These are phyloP conservation scores for Nymphaea colorata DNA, from an alignment of 164 flowering plant species.

Conservation along the genomic window DNA sequence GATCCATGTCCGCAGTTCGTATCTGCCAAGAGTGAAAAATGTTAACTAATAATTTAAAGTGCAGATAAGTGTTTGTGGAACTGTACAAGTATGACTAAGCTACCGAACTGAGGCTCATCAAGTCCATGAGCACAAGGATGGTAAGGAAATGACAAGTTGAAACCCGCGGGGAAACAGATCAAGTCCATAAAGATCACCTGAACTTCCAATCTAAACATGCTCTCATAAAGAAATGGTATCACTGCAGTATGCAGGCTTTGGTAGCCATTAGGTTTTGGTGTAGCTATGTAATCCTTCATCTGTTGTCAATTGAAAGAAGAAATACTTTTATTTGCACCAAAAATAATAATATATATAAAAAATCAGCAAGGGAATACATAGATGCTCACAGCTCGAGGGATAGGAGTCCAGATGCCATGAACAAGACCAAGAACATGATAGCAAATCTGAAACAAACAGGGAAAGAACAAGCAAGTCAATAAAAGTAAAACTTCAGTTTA, in stretches of 20 bases:
- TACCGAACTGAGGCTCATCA: not conserved
- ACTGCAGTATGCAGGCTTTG: constrained; percentile 95
- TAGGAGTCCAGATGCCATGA: constrained; percentile 96
- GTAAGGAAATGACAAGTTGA: not conserved
- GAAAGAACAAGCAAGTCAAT: not conserved
- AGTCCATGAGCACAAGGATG: not conserved
- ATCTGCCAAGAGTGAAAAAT: constrained; percentile 36
- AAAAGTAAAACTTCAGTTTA: not conserved
- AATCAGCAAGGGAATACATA: not conserved
- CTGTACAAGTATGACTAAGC: not conserved
- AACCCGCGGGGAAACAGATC: not conserved
- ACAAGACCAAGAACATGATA: constrained; percentile 96
- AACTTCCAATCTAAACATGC: constrained; percentile 93
- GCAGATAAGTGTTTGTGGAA: not conserved
- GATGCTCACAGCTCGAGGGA: constrained; percentile 77
- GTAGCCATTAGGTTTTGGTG: constrained; percentile 97
- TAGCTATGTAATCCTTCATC: constrained; percentile 97
- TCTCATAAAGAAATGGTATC: constrained; percentile 92
- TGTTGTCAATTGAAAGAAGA: constrained; percentile 15
- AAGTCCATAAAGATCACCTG: constrained; percentile 38
- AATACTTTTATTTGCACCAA: not conserved
- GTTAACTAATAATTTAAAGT: no score
- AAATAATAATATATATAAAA: not conserved
- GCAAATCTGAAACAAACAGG: constrained; percentile 54
- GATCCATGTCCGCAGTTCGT: constrained; percentile 94